Base-by-base conservation (phyloP, 352 stramenopile genomes). In the Sclerospora graminicola region DNA sequence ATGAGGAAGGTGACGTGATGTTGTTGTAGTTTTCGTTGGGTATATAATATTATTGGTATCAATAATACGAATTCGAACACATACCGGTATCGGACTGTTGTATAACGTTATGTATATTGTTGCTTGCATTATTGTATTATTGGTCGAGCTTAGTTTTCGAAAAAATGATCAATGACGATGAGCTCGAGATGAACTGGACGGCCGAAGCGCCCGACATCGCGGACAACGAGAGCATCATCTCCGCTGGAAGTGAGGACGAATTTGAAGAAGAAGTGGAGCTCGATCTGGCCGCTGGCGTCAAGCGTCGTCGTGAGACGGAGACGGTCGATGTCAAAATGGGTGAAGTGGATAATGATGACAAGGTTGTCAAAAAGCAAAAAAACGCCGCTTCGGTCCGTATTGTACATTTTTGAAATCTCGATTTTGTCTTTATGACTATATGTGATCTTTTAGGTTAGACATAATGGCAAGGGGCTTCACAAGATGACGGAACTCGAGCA, bases 171-270 rank as follows among this genome's bases (percentile, higher is more conserved):
- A 82, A 82, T 48, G 66, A 82, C 52, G 69, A 82, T 47, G 69
- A 77, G 44, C 64, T 82, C 23, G 69, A 82, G 51, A 59, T 75
- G 64, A 82, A 82, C 62, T 82, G 69, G 69, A 56, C 45, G 48
- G 55, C 61, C 9, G 55, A 72, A 45, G 51, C 48, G 44, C 52
- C 79, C 10, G 51, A 52, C 2, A 42, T 43, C 19, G 69, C 66
- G 1, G 69, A 77, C 40, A 48, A 72, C 19, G 66, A 82, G 24
- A 57, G 57, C 38, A 64, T 79, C 18, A 36, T 89, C 15, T 84
- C 76, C 8, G 60, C 68, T 11, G 64, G 66, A 26, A 91, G 78
- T 30, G 80, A 91, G n/a, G 80, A 91, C 46, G 74, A 89, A 52
- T 74, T 89, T 38, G 74, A 89, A 41, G 68, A 86, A 37, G 78